Evolutionary conservation across 345 rosid species (phyloP), one percentile per base, ranked within the genome.

Genomic region (Eucalyptus virginea): DNA sequence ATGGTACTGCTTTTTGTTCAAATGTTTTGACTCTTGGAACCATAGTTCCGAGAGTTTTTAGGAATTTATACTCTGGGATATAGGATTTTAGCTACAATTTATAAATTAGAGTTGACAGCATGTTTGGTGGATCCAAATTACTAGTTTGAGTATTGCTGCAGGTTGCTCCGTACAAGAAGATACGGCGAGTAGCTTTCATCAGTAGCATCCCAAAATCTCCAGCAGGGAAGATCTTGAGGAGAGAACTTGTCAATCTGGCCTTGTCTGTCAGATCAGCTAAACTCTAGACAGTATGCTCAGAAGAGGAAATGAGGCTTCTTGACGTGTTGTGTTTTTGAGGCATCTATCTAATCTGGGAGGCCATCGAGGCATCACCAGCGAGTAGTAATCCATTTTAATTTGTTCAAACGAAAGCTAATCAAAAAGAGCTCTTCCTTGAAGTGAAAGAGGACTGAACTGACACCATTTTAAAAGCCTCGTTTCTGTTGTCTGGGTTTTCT

Each of bases 91-190:
- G 85, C 85, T 67, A 30, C 34, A 32, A 34, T 21, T 21, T 86
- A 32, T 86, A 5, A 58, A 12, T 17, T 58, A 86, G 56, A 52
- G 26, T 26, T 58, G 23, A 42, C 40, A 81, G 21, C 45, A 26
- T 3, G 81, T 48, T 47, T 9, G 56, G 32, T 85, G 45, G 88
- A 28, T 88, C 26, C 58, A 47, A 21, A 4, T 83, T 37, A 89
- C 32, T 6, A 40, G 9, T 77, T 77, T 77, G 85, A 77, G 16
- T 86, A 30, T 86, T 42, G n/a, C 52, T 89, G 89, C 94, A 98
- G 99, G 98, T 97, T 88, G 96, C 98, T 89, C 98, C 98, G 11
- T 96, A 97, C 90, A 98, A 98, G 93, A 98, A 96, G 93, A 93
- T 97, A 87, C 86, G 99, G 51, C 94, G 93, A 67, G 97, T 96